phyloP scores from a whole-genome alignment of 1,139 yeast genomes.

The Nematodospora anomalae region DNA sequence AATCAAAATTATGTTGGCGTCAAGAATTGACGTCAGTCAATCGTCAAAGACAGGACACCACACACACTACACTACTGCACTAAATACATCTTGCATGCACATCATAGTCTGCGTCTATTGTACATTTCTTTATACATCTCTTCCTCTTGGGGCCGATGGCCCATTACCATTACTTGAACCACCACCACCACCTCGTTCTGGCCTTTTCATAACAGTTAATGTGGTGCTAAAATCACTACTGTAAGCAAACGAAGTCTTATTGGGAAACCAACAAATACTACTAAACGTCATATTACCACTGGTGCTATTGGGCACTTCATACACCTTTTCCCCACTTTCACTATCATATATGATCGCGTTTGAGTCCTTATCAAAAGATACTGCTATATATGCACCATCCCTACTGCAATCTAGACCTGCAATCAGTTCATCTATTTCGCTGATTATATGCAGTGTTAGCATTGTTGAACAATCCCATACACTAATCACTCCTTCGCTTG shows the following conservation, averaged over 20 bases:
- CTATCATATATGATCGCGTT: conserved; percentile 41
- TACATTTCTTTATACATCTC: neutral
- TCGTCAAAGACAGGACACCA: no score
- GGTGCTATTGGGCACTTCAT: conserved; percentile 38
- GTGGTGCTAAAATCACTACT: conserved; percentile 38
- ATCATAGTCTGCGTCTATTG: no score
- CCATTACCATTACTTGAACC: neutral
- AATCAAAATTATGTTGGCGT: no score
- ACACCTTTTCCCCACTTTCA: conserved; percentile 28
- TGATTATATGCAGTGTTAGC: conserved; percentile 43
- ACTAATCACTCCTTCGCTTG: conserved; percentile 71
- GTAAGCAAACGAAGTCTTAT: conserved; percentile 34
- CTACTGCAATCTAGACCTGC: conserved; percentile 42
- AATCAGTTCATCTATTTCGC: conserved; percentile 52
- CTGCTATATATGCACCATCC: conserved; percentile 48
- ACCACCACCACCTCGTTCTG: conserved; percentile 7
- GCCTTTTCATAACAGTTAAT: conserved; percentile 24
- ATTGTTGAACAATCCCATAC: conserved; percentile 55
- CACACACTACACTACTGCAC: no score
- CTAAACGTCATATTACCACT: conserved; percentile 38
- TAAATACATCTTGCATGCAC: no score
- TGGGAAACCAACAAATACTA: conserved; percentile 43
- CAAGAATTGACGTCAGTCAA: no score
- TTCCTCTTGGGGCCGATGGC: neutral
- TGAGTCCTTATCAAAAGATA: conserved; percentile 44